Evolutionary conservation across 2,329 filamentous ascomycete species (phyloP).

Genomic region (Huntiella bhutanensis): DNA sequence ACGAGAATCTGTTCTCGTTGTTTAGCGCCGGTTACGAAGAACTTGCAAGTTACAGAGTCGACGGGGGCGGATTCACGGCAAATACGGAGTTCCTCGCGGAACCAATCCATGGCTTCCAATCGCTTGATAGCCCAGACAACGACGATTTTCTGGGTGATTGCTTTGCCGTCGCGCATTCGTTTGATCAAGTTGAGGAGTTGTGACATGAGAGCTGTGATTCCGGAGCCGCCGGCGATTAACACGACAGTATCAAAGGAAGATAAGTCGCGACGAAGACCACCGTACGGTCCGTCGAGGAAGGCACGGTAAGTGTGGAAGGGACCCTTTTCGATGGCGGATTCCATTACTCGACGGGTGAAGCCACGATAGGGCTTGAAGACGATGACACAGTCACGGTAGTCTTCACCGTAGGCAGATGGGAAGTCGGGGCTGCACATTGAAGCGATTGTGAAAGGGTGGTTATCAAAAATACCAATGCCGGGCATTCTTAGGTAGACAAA

Average conservation of each 20-base stretch:
- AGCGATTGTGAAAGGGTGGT: slow-evolving; percentile 88
- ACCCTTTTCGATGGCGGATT: slow-evolving; percentile 65
- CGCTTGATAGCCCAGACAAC: slow-evolving; percentile 89
- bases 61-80: slow-evolving; percentile 78
- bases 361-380: slow-evolving; percentile 85
- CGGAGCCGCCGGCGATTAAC: slow-evolving; percentile 81
- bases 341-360: slow-evolving; percentile 71
- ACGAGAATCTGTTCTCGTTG: slow-evolving; percentile 9
- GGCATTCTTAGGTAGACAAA: slow-evolving; percentile 93
- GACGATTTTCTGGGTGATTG: slow-evolving; percentile 74
- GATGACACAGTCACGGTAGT: slow-evolving; percentile 72
- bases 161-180: slow-evolving; percentile 85
- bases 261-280: slow-evolving; percentile 77
- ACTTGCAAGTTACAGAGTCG: slow-evolving; percentile 79
- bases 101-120: slow-evolving; percentile 92
- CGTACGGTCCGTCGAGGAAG: slow-evolving; percentile 86
- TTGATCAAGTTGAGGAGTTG: slow-evolving; percentile 90
- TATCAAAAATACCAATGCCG: slow-evolving; percentile 74
- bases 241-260: slow-evolving; percentile 88
- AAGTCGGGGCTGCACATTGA: slow-evolving; percentile 88
- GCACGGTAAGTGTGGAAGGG: slow-evolving; percentile 84
- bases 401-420: slow-evolving; percentile 73
- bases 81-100: slow-evolving; percentile 82
- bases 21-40: slow-evolving; percentile 73
- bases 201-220: slow-evolving; percentile 82